A percentile compares a stretch with the other conserved stretches of the same genome.
These are phyloP conservation scores for Tuber brumale DNA, from an alignment of 495 filamentous ascomycete genomes.

Conservation along the genomic window DNA sequence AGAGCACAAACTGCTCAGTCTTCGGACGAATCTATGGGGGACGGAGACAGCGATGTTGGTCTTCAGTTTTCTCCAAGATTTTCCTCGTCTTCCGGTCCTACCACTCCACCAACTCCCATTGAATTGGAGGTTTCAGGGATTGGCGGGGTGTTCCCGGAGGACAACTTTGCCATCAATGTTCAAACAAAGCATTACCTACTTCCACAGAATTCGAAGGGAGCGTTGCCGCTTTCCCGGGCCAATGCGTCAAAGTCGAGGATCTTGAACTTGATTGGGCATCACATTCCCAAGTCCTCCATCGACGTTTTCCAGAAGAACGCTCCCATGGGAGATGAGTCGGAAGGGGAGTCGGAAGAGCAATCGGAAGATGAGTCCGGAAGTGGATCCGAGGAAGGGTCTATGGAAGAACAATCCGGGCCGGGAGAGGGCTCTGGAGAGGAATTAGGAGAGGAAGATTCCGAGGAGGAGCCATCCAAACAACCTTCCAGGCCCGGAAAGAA, in stretches of 20 bases:
- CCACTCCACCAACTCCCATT: conserved; percentile 33
- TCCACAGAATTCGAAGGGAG: conserved; percentile 37
- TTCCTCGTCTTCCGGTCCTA: conserved; percentile 26
- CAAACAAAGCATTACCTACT: conserved; percentile 42
- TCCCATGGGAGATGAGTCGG: conserved; percentile 19
- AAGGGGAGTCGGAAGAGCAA: conserved; percentile 27
- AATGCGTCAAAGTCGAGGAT: conserved; percentile 39
- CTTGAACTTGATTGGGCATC: conserved; percentile 37
- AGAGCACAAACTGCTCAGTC: conserved; percentile 1
- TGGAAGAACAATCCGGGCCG: conserved; percentile 13
- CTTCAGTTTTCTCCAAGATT: conserved; percentile 41
- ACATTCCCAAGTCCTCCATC: conserved; percentile 40
- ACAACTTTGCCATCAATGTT: conserved; percentile 54
- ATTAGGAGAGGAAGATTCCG: conserved; percentile 18
- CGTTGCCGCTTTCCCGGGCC: conserved; percentile 33
- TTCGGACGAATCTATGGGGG: conserved; percentile 36
- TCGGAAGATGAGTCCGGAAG: conserved; percentile 11
- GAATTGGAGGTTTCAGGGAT: conserved; percentile 54
- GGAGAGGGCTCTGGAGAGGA: conserved; percentile 19
- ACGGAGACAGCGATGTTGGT: conserved; percentile 27
- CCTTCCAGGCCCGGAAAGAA: conserved; percentile 8
- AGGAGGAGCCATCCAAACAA: conserved; percentile 18
- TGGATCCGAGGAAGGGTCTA: conserved; percentile 13
- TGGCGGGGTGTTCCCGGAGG: conserved; percentile 52
- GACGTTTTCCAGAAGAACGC: conserved; percentile 37